Evolutionary conservation across 257 asterid genomes (phyloP), one percentile per base, ranked within the genome.

Genomic region (Oldenlandia corymbosa): DNA sequence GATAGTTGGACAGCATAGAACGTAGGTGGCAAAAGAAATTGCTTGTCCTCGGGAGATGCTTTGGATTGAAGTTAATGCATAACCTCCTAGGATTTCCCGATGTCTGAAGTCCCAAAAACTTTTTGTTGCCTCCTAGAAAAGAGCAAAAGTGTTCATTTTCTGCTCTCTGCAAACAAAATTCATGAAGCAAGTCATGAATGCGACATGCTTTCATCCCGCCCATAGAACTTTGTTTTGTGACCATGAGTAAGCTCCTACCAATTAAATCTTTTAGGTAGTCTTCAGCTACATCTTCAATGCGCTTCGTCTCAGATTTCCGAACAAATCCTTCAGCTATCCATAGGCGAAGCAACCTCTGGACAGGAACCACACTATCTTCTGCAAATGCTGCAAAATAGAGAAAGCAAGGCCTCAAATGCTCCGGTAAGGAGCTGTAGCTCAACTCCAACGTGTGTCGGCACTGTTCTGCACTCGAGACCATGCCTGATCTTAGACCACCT

Each of bases 281-380:
- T 49, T 65, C 45, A 34, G 69, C 69, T 43, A 51, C 36, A 50
- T 17, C 48, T 30, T 65, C 39, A 3, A 34, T 3, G 6, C 39
- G 4, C 39, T 34, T 34, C 9, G 39, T 34, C 39, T 34, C 39
- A 34, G 39, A 4, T 34, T 34, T 50, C 3, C 2, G 61, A 4
- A 51, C 10, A 14, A 65, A 37, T 13, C 61, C 61, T 51, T 65
- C 69, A n/a, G 69, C 61, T 24, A 36, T 50, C 69, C 69, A 65
- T 16, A 65, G 17, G 0, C 17, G 51, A 20, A 8, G 1, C 52
- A 65, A 65, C 27, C 37, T 65, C 26, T 45, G 36, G 17, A 16
- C 60, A 3, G 43, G 4, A n/a, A 65, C n/a, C 18, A 21, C 46
- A 2, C 0, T 1, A 32, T 65, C 61, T 31, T 51, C 41, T 11